phyloP scores from a whole-genome alignment of 768 basidiomycete genomes.

The Suillus tomentosus region DNA sequence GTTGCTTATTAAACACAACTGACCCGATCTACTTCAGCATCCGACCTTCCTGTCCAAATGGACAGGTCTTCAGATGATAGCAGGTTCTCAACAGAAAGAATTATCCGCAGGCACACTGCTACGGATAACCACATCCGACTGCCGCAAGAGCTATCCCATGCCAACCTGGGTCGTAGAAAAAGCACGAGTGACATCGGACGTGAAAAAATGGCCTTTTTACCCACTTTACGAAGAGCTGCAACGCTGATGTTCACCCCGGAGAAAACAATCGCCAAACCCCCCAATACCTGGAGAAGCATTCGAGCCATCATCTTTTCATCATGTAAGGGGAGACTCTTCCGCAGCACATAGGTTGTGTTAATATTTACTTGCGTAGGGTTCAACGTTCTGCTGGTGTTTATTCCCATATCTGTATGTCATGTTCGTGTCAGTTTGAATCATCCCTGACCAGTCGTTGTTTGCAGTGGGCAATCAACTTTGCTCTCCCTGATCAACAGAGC shows the following conservation, averaged over 20 bases:
- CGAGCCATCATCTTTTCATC: constrained; percentile 56
- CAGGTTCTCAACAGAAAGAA: neutral
- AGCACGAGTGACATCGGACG: neutral
- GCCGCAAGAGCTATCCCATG: neutral
- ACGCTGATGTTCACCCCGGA: constrained; percentile 38
- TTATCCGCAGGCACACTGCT: neutral
- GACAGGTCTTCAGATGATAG: neutral
- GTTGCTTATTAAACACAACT: neutral
- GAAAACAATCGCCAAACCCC: constrained; percentile 42
- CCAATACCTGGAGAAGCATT: constrained; percentile 48
- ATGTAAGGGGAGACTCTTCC: constrained; percentile 43
- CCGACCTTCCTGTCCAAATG: neutral
- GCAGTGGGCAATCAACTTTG: constrained; percentile 77
- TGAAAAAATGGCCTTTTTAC: constrained; percentile 17
- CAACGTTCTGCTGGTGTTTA: constrained; percentile 70
- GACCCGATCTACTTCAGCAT: neutral
- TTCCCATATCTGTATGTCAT: constrained; percentile 62
- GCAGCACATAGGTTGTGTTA: constrained; percentile 5
- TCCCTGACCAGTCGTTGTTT: constrained; percentile 10
- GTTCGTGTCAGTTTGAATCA: constrained; percentile 1
- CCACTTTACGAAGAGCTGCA: constrained; percentile 21
- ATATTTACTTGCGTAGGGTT: constrained; percentile 46
- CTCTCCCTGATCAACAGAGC: constrained; percentile 51
- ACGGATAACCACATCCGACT: neutral
- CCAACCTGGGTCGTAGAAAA: neutral